Conservation (phyloP, 2,329 filamentous ascomycete genomes). For the Erysiphe pulchra region DNA sequence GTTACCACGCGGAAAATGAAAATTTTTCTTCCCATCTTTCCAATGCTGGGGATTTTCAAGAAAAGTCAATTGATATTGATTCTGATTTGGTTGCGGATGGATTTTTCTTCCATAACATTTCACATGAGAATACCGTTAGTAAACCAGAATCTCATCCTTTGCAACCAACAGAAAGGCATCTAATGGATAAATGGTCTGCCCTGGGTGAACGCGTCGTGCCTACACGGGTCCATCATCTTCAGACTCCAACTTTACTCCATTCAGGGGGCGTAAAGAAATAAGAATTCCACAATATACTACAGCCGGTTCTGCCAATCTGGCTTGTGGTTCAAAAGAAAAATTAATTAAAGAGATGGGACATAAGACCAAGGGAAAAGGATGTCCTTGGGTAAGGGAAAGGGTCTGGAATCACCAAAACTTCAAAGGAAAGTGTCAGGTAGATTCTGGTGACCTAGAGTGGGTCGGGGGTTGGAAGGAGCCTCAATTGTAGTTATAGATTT, state of each 20-base stretch:
- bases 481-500: slow-evolving; percentile 25
- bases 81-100: slow-evolving; percentile 40
- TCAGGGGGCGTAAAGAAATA: slow-evolving; percentile 21
- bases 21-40: slow-evolving; percentile 24
- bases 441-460: slow-evolving; percentile 59
- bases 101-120: slow-evolving; percentile 47
- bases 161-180: slow-evolving; percentile 36
- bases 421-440: slow-evolving; percentile 32
- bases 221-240: slow-evolving; percentile 25
- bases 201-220: slow-evolving; percentile 60
- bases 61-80: slow-evolving; percentile 24
- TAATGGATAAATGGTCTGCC: slow-evolving; percentile 68
- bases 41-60: slow-evolving; percentile 3
- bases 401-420: slow-evolving; percentile 25
- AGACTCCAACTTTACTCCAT: slow-evolving; percentile 15
- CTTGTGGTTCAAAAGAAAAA: slow-evolving; percentile 13
- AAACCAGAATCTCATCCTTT: slow-evolving; percentile 26
- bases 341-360: slow-evolving; percentile 15
- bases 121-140: slow-evolving; percentile 16
- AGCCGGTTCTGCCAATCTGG: slow-evolving; percentile 18
- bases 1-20: slow-evolving; percentile 28
- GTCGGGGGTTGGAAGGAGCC: slow-evolving; percentile 63
- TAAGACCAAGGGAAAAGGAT: slow-evolving; percentile 17
- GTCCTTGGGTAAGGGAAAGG: slow-evolving; percentile 22
- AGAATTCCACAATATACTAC: slow-evolving; percentile 20